A percentile compares a stretch with the other conserved stretches of the same genome.
Conservation (phyloP, 2,329 filamentous ascomycete species). For the Neurospora crassa region DNA sequence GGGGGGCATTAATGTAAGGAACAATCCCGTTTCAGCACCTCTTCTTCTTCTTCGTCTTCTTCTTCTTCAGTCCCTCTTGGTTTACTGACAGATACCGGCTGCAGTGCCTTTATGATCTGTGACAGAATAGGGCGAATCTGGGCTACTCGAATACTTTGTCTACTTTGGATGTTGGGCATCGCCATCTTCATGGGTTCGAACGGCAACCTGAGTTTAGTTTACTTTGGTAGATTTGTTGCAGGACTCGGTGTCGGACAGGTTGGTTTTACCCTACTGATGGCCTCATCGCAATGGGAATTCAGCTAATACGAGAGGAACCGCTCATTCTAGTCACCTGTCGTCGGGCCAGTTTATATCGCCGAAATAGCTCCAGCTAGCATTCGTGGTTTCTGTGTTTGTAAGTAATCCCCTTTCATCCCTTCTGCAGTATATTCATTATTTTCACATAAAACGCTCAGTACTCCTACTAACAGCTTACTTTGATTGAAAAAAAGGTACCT, state of each 20-base stretch:
- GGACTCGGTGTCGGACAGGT: constrained; percentile 57
- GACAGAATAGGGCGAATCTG: constrained; percentile 54
- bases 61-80: neutral
- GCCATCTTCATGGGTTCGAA: constrained; percentile 46
- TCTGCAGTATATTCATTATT: too few species aligned
- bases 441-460: too few species aligned
- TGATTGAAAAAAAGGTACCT: constrained; percentile 19
- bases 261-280: too few species aligned
- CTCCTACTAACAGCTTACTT: too few species aligned
- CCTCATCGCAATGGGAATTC: too few species aligned
- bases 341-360: constrained; percentile 62
- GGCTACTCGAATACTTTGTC: constrained; percentile 48
- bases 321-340: constrained; percentile 38
- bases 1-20: constrained; percentile 39
- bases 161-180: constrained; percentile 49
- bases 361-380: constrained; percentile 61
- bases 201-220: constrained; percentile 47
- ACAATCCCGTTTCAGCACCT: neutral
- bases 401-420: too few species aligned
- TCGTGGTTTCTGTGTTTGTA: constrained; percentile 63
- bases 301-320: too few species aligned
- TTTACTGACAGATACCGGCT: neutral
- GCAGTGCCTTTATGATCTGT: constrained; percentile 47
- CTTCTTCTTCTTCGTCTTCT: neutral
- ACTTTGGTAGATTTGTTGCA: constrained; percentile 57